Conservation (phyloP, 73 alveolate species). For the Uronychia setigera region DNA sequence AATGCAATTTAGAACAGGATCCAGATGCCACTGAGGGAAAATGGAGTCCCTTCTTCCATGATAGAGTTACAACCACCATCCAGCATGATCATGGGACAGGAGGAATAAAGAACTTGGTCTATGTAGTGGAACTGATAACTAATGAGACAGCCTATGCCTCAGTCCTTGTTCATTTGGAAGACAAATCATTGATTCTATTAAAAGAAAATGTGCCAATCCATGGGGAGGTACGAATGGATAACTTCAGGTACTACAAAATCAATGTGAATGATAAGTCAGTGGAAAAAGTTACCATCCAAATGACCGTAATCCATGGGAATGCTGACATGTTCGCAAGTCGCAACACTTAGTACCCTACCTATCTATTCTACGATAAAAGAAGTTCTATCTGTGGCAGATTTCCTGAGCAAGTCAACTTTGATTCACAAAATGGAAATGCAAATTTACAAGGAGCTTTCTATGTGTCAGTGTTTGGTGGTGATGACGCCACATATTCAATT, state of each 20-base stretch:
- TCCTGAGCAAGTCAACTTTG: background rate
- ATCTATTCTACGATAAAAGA: background rate
- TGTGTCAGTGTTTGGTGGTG: background rate
- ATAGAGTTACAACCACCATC: too few species aligned
- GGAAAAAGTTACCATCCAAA: constrained; percentile 3
- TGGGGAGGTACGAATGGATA: constrained; percentile 19
- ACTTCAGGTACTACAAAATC: background rate
- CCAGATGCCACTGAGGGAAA: too few species aligned
- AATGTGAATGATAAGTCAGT: constrained; percentile 13
- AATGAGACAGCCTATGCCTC: constrained; percentile 10
- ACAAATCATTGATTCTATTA: background rate
- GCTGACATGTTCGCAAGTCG: constrained; percentile 36
- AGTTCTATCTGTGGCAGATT: background rate
- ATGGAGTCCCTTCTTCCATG: too few species aligned
- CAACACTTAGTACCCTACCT: background rate
- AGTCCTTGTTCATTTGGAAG: constrained; percentile 16
- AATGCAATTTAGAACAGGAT: too few species aligned
- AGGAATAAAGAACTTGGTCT: too few species aligned
- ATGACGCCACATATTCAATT: background rate
- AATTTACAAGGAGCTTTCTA: background rate
- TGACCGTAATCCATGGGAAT: constrained; percentile 54
- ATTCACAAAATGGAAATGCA: background rate
- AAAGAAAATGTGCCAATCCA: constrained; percentile 22
- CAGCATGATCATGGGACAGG: too few species aligned
- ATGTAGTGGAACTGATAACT: background rate